Base-by-base conservation (phyloP, 1,139 yeast genomes). In the Geotrichum aggregatum region DNA sequence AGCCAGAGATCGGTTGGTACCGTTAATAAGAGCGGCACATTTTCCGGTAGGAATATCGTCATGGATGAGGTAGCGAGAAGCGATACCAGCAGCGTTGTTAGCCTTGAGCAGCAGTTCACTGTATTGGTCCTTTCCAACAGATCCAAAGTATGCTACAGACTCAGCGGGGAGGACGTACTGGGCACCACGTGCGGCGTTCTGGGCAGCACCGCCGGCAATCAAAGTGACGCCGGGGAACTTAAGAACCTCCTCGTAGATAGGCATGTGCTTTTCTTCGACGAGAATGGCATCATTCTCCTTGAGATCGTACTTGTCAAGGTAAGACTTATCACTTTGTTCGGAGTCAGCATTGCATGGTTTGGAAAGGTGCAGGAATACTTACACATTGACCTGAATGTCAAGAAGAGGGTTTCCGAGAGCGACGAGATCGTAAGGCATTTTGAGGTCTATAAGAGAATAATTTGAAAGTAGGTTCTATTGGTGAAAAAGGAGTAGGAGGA, bases 121-220 rank as follows among this genome's bases (percentile, higher is more conserved):
- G 73, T 84, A 92, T 64, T 84, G 79, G 72, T 92, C 99, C 63
- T 86, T 79, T 66, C 98, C 98, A 59, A 91, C 98, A 52, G 96
- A 84, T 51, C 99, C 99, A 67, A 92, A 89, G 77, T 94, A 92
- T 52, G 84, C 86, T 50, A 92, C 98, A 31, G 94, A 83, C 64
- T 82, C 72, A 47, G 76, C 73, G 56, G 98, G 96, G 54, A 94
- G 77, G 59, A 88, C 74, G 74, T 88, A 91, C 68, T 92, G 97
- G 50, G 98, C 98, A 67, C 96, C 99, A 75, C 99, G 83, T 56
- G 98, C 97, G 59, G 98, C 84, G 76, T 92, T 92, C 76, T 92
- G 99, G 56, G 98, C 98, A 63, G 99, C 98, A 70, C 99, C 99
- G 63, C 99, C 99, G 57, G 99, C 98, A 63, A 92, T 81, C 59